Conservation (phyloP, 106 monocot genomes). For the Dendrobium catenatum region DNA sequence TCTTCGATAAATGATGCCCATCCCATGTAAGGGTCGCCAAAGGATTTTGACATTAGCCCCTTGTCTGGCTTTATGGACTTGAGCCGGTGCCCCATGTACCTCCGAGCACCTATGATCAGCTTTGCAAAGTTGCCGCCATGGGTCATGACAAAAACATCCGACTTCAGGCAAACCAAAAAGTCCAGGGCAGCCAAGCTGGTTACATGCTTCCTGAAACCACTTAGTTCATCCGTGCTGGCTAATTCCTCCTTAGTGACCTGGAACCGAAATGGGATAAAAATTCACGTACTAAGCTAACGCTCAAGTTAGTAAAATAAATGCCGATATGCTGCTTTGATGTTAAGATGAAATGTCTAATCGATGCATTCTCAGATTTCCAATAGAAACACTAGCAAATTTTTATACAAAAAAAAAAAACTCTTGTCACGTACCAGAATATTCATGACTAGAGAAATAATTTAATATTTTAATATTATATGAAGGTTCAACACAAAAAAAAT, state of each 20-base stretch:
- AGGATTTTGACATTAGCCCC: slow-evolving; percentile 89
- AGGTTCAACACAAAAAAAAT: no score
- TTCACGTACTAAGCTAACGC: no score
- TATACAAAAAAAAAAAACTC: no score
- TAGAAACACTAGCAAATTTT: no score
- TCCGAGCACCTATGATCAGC: slow-evolving; percentile 81
- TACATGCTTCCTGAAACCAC: slow-evolving; percentile 87
- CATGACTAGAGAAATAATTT: no score
- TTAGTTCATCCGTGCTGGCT: slow-evolving; percentile 82
- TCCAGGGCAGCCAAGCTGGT: slow-evolving; percentile 91
- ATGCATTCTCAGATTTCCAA: no score
- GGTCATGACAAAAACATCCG: slow-evolving; percentile 96
- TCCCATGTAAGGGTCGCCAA: slow-evolving; percentile 96
- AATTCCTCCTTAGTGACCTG: slow-evolving; percentile 93
- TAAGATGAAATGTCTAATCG: no score
- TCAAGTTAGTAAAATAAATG: no score
- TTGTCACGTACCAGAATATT: no score
- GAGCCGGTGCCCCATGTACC: slow-evolving; percentile 83
- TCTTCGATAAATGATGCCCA: slow-evolving; percentile 94
- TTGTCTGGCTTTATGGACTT: slow-evolving; percentile 98
- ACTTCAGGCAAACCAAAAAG: slow-evolving; percentile 91
- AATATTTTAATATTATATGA: no score
- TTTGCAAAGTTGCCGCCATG: slow-evolving; percentile 95
- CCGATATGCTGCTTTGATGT: no score
- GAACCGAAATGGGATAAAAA: background rate